Evolutionary conservation across 305 asterid genomes (phyloP), one percentile per base, ranked within the genome.

Genomic region (Plantago rigida): DNA sequence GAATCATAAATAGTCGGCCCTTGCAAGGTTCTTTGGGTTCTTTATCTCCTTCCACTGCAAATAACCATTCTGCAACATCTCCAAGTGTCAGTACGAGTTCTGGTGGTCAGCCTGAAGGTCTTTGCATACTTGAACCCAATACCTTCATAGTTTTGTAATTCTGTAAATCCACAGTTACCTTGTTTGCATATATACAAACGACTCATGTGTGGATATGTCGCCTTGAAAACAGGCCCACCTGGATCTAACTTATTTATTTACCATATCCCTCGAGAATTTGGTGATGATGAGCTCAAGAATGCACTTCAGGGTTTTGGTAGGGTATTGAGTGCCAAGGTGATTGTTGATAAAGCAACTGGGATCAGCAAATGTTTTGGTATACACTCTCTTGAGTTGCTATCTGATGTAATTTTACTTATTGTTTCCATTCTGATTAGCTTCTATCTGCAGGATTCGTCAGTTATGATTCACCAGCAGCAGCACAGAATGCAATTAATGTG

Each of bases 251-350:
- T 91, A 58, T 88, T 91, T 77, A 86, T 91, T 62, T 88, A 81
- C 82, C 95, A 91, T 79, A 84, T 91, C 66, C 98, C 96, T 64
- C 96, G 81, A 83, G 93, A 86, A 81, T 86, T 76, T 60, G 92
- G 93, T 13, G 96, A 91, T 49, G 75, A 77, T 28, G 94, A 91
- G 70, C 95, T 91, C 51, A 95, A 87, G 46, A 75, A 76, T 67
- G 82, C 83, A 39, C 88, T 91, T 78, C 82, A 73, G 73, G 79
- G 70, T 41, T 91, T 81, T 63, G 98, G 95, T 51, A 77, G 81
- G 84, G 82, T 91, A 56, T 64, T 91, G 84, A 86, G 96, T 45
- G 89, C 88, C 8, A 91, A 88, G 71, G 98, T 88, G 63, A 88
- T 78, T 41, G 78, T 86, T 4, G 94, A 88, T 86, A 86, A 80